Percentiles rank a stretch among this genome's conserved stretches.
Conservation (phyloP, 495 filamentous ascomycete genomes). For the Pseudevernia furfuracea region DNA sequence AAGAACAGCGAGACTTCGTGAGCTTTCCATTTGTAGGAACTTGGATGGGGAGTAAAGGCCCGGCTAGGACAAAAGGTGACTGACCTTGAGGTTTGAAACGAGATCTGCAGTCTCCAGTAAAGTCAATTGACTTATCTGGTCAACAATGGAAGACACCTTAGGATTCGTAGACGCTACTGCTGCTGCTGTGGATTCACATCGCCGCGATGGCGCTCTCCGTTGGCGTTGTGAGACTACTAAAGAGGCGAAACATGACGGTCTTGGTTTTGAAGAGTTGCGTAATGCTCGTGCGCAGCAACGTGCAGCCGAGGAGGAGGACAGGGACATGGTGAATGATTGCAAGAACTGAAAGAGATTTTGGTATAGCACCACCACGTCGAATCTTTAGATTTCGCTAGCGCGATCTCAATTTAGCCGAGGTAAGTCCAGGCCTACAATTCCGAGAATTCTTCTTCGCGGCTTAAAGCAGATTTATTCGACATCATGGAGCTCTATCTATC, state of each 20-base stretch:
- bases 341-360: neutral
- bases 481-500: constrained; percentile 18
- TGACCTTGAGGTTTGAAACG: constrained; percentile 83
- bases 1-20: constrained; percentile 17
- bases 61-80: constrained; percentile 13
- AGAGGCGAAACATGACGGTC: constrained; percentile 1
- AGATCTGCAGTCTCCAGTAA: constrained; percentile 94
- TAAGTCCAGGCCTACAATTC: neutral
- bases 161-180: constrained; percentile 53
- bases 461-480: neutral
- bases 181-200: constrained; percentile 68
- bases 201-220: constrained; percentile 34
- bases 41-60: constrained; percentile 2
- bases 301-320: constrained; percentile 11
- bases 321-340: constrained; percentile 17
- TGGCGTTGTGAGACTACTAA: constrained; percentile 18
- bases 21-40: neutral
- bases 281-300: constrained; percentile 20
- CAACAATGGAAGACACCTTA: constrained; percentile 87
- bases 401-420: neutral
- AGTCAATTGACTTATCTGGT: constrained; percentile 97
- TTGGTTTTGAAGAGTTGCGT: constrained; percentile 12
- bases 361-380: neutral
- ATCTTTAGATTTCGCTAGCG: constrained; percentile 7
- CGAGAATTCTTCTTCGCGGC: neutral